Evolutionary conservation across 257 asterid species (phyloP), one percentile per base, ranked within the genome.

Genomic region (Anisodus tanguticus): DNA sequence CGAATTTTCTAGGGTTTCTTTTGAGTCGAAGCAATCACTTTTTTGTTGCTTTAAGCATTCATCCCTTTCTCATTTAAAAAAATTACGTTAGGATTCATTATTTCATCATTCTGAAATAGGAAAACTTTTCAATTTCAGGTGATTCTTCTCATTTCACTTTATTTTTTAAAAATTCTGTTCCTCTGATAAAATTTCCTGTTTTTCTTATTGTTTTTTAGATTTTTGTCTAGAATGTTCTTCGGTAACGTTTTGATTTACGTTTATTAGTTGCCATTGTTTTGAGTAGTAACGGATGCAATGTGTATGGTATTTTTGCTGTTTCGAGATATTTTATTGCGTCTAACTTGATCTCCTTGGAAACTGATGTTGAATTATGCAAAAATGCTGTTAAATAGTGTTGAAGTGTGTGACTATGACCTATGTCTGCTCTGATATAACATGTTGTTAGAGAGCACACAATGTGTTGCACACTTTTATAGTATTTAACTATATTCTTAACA

Each of bases 61-160:
- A 77, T 77, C 15, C 5, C 4, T 49, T 49, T 22, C 17, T n/a
- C 22, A 6, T 16, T 9, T 8, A 9, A 49, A 49, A 49, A 59
- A 8, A 2, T 74, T 22, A 43, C 43, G 81, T 74, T 22, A 7
- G 60, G 62, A 74, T 74, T 49, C 81, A 45, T 22, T 15, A 49
- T 71, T 71, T 45, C 58, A 39, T 45, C 80, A n/a, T 74, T 47
- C 41, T 47, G 19, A 51, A 51, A 49, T 51, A 49, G 60, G 43
- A 51, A 51, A n/a, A 74, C 80, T 55, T 51, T 51, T 76, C 63
- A 76, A 76, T 76, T 76, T 76, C 81, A 76, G 81, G 81, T 26
- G 47, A 76, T 11, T 74, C 0, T 74, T 74, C 77, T 39, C 77
- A 0, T 68, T 68, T 37, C 15, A 22, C 26, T 15, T 53, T 53